Percentiles rank a stretch among this genome's conserved stretches.
phyloP scores from a whole-genome alignment of 2,329 filamentous ascomycete genomes.

The Colletotrichum sojae region DNA sequence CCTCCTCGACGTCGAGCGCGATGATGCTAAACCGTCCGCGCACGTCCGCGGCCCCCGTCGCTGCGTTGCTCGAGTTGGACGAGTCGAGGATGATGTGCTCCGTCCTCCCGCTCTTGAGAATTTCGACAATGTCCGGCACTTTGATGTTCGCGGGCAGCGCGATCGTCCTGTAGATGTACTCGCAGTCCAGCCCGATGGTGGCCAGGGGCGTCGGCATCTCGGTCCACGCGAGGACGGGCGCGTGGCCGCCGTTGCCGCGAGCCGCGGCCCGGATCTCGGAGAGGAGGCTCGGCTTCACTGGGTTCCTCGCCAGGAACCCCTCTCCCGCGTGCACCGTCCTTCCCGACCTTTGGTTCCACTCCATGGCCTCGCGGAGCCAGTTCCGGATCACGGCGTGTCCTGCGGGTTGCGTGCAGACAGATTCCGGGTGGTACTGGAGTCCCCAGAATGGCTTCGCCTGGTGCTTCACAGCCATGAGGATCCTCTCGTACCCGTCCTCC shows the following conservation, averaged over 20 bases:
- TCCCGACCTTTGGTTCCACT: conserved; percentile 66
- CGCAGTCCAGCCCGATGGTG: conserved; percentile 46
- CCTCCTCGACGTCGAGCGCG: conserved; percentile 72
- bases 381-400: conserved; percentile 77
- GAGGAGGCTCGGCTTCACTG: conserved; percentile 52
- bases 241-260: neutral
- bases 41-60: conserved; percentile 58
- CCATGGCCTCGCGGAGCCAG: conserved; percentile 79
- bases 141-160: conserved; percentile 61
- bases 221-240: conserved; percentile 29
- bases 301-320: conserved; percentile 47
- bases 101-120: conserved; percentile 54
- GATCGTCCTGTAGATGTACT: conserved; percentile 59
- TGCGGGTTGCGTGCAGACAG: conserved; percentile 81
- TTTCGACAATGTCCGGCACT: conserved; percentile 69
- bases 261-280: conserved; percentile 41
- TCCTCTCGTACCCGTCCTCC: conserved; percentile 58
- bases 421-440: conserved; percentile 93
- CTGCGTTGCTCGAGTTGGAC: conserved; percentile 65
- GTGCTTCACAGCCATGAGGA: conserved; percentile 86
- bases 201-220: conserved; percentile 44
- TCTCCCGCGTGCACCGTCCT: conserved; percentile 42
- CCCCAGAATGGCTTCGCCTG: conserved; percentile 82
- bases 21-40: conserved; percentile 81
- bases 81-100: conserved; percentile 73